Percentiles rank a stretch among this genome's conserved stretches.
These are phyloP conservation scores for Fusarium solani-melongenae DNA, from an alignment of 2,329 filamentous ascomycete genomes.

Conservation along the genomic window DNA sequence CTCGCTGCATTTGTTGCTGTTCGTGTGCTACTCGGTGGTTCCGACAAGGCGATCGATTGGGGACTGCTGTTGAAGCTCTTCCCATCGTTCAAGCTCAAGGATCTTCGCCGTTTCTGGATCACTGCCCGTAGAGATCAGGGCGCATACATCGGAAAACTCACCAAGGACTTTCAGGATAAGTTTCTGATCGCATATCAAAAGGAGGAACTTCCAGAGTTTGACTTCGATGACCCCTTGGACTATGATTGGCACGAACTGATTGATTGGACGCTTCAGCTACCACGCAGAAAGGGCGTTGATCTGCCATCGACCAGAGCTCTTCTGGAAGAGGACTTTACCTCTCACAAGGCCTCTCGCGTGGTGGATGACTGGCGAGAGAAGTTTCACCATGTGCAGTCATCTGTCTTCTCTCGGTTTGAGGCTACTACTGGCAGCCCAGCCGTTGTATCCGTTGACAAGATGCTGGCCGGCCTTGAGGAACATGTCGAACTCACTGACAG, in stretches of 20 bases:
- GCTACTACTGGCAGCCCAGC: constrained; percentile 62
- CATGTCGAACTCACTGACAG: constrained; percentile 44
- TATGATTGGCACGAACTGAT: constrained; percentile 78
- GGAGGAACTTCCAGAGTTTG: constrained; percentile 68
- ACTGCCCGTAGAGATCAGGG: constrained; percentile 62
- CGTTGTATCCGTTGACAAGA: constrained; percentile 45
- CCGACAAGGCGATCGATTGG: constrained; percentile 70
- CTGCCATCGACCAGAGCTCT: constrained; percentile 60
- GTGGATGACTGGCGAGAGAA: constrained; percentile 64
- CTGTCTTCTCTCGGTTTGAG: constrained; percentile 68
- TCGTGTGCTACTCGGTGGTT: constrained; percentile 68
- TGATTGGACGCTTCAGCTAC: constrained; percentile 71
- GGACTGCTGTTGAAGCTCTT: constrained; percentile 67
- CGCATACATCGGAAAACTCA: constrained; percentile 63
- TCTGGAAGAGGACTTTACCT: constrained; percentile 57
- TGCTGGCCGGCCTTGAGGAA: constrained; percentile 4
- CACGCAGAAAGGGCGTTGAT: constrained; percentile 56
- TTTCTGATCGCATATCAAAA: constrained; percentile 75
- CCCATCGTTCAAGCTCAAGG: constrained; percentile 62
- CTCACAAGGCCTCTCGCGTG: constrained; percentile 49
- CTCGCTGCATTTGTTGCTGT: constrained; percentile 69
- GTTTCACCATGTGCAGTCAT: constrained; percentile 65
- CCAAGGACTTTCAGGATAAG: constrained; percentile 71
- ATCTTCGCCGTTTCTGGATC: constrained; percentile 67
- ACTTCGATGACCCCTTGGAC: constrained; percentile 70